These are phyloP conservation scores for Alternaria sp. DNA, from an alignment of 2,329 filamentous ascomycete genomes.

Conservation along the genomic window DNA sequence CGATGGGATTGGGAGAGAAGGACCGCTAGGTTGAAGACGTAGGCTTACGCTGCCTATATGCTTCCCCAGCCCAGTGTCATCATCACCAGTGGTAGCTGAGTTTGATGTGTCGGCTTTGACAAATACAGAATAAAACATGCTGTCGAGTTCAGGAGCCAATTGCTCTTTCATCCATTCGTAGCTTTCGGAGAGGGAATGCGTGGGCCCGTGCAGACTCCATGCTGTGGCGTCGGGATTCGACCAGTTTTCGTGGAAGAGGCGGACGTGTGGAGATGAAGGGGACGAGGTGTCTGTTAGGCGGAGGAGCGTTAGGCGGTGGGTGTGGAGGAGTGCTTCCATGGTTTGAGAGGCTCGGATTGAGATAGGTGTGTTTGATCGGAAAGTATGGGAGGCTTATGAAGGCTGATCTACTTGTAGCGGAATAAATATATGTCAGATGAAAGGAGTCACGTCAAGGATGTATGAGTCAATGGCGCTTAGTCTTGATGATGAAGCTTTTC, in stretches of 20 bases:
- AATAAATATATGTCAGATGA: background rate
- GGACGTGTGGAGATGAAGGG: constrained; percentile 25
- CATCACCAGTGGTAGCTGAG: background rate
- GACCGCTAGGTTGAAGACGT: constrained; percentile 7
- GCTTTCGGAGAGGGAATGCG: constrained; percentile 22
- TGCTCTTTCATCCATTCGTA: constrained; percentile 27
- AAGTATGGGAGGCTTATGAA: background rate
- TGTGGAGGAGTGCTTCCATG: constrained; percentile 12
- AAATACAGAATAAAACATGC: constrained; percentile 24
- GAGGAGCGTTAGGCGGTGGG: constrained; percentile 30
- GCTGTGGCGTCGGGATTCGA: constrained; percentile 25
- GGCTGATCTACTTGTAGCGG: background rate
- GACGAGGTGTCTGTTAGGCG: constrained; percentile 26
- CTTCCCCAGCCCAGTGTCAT: background rate
- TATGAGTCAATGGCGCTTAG: background rate
- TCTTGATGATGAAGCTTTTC: background rate
- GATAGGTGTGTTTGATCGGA: background rate
- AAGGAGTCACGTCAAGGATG: background rate
- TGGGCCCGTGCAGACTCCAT: constrained; percentile 35
- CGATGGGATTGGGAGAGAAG: constrained; percentile 1
- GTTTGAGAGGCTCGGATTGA: too few species aligned
- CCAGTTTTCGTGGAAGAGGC: constrained; percentile 39
- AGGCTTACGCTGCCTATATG: constrained; percentile 25
- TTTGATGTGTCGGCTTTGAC: background rate
- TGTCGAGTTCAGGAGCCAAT: constrained; percentile 7